Percentiles rank a stretch among this genome's conserved stretches.
Conservation (phyloP, 208 protist genomes). For the Trypanosoma boissoni region DNA sequence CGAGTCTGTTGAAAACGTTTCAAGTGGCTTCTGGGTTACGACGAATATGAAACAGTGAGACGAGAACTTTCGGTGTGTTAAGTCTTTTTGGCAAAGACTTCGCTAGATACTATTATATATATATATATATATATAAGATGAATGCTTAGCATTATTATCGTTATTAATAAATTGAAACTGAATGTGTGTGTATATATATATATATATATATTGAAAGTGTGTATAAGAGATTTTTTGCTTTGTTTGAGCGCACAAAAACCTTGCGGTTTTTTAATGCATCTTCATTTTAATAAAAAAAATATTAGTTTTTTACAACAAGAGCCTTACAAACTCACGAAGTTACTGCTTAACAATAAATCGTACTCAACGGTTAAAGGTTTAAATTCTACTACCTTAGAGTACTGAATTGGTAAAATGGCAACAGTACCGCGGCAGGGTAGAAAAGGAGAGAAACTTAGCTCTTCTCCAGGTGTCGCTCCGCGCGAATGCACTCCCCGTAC, state of each 20-base stretch:
- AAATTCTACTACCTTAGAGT: not conserved
- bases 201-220: no score
- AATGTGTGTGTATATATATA: no score
- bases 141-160: not conserved
- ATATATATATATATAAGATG: no score
- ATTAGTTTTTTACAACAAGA: not conserved
- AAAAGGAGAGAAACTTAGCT: constrained; percentile 83
- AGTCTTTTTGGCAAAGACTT: no score
- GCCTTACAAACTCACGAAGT: not conserved
- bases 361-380: no score
- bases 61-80: not conserved
- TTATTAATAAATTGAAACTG: not conserved
- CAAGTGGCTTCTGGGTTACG: constrained; percentile 78
- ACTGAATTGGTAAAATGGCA: constrained; percentile 34
- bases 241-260: no score
- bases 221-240: no score
- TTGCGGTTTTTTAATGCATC: no score
- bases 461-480: constrained; percentile 42
- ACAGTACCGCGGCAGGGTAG: constrained; percentile 73
- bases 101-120: no score
- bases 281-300: not conserved
- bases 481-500: constrained; percentile 40
- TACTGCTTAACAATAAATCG: no score
- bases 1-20: constrained; percentile 34
- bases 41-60: constrained; percentile 44